Base-by-base conservation (phyloP, 2,329 filamentous ascomycete genomes). In the Akanthomyces dipterigenus region DNA sequence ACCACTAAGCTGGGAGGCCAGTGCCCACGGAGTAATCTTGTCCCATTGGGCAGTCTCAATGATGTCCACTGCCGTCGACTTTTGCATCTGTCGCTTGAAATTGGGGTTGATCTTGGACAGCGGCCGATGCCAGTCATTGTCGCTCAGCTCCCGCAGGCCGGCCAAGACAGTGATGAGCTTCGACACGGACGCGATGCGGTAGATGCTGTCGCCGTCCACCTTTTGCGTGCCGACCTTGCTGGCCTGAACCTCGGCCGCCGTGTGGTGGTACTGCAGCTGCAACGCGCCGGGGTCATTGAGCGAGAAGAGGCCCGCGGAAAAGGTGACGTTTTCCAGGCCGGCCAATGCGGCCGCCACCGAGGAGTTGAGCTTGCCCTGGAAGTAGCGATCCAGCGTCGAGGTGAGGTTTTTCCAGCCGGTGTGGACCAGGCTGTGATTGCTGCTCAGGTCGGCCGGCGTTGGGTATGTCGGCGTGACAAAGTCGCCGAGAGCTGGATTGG, bases 1-100 rank as follows among this genome's bases (percentile, higher is more conserved):
- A 3, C 57, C 58, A 54, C 58, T 60, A 9, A 60, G 58, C 28
- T 60, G 58, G 20, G 58, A 26, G 20, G 58, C 58, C 36, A 60
- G 38, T 14, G 49, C 42, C 58, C 58, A 60, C 1, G 58, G 58
- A 2, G 58, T 60, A 40, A 55, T 38, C 26, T 60, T 60, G 36
- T 60, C 28, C 58, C 58, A 60, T 31, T 60, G 49, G 36, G 46
- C 46, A 7, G 14, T n/a, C 26, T 34, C 7, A 5, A 53, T 60
- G 1, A 26, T 16, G 16, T 60, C 58, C 14, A 26, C 26, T 2
- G 14, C 42, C 5, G 38, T 36, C 16, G 57, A 28, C 9, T 38
- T 53, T 26, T 60, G 3, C 28, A 24, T n/a, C 20, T 38, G 12
- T 11, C 16, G 48, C 46, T 48, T 60, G 26, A 60, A 54, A 5